Evolutionary conservation across 495 filamentous ascomycete genomes (phyloP), one percentile per base, ranked within the genome.

Genomic region (Annulohypoxylon moriforme): DNA sequence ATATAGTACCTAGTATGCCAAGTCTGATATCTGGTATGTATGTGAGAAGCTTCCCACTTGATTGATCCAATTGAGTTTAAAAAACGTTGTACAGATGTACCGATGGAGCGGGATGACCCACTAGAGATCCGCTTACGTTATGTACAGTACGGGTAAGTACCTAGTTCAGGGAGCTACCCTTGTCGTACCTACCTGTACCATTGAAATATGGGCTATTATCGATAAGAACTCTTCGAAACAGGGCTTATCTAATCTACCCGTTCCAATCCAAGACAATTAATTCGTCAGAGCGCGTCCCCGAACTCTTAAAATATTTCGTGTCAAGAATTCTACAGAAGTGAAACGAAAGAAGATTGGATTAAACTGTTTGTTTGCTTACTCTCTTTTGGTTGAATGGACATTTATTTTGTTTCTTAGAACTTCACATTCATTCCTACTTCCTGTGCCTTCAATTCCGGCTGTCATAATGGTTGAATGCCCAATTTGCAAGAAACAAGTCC

Each of bases 381-480:
- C 16, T 22, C 11, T 38, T 46, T 10, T 25, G 7, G 7, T 36
- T 14, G n/a, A 38, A 36, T 36, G 29, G 1, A 9, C 62, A 9
- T 20, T 62, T 60, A 40, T 61, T 60, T 20, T 20, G 14, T 38
- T 29, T 25, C 25, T 42, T 40, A 7, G 7, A 27, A 52, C 46
- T 44, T 44, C 40, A 44, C 10, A 40, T 31, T 4, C 31, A 18
- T 36, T 50, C 29, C 38, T 9, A 36, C 36, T 13, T 40, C 11
- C 13, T 14, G 4, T 33, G 1, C 1, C 16, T 33, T 33, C 42
- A 6, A 57, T 24, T 38, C 38, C 42, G 1, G 50, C 61, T 61
- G 74, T 29, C 73, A 93, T 92, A 89, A 76, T 78, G 78, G 94
- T 99, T 33, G 86, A 86, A 62, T 99, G 96, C 76, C 96, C 96